Evolutionary conservation across 306 rosid species (phyloP), one percentile per base, ranked within the genome.

Genomic region (Canavalia gladiata): DNA sequence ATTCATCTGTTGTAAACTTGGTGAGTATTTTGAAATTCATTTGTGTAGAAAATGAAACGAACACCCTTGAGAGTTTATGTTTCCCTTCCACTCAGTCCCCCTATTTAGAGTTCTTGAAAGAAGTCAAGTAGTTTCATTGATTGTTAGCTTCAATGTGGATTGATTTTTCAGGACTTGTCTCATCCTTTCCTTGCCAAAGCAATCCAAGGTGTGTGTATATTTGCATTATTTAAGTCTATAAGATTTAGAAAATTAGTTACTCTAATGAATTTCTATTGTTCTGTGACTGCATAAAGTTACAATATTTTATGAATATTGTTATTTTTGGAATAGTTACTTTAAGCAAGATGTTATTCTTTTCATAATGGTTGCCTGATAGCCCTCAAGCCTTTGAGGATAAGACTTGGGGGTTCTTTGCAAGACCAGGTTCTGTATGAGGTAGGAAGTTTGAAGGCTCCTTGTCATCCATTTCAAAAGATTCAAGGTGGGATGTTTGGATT

Each of bases 371-470:
- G 76, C 65, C 46, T 86, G 89, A 69, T 87, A 95, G 99, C 96
- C 63, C 85, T 95, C 89, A 79, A 88, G 88, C 97, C 86, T 45
- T 84, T 95, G 85, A 91, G 98, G 89, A 90, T 95, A 86, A 89
- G 99, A 88, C 77, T 95, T 31, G 99, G 99, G 68, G 99, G 99
- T 52, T 91, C 99, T 72, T 83, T 95, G 90, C 97, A 95, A 93
- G 98, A 95, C 80, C 97, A 79, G 85, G 96, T 95, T 56, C 52
- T 93, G 84, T 95, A 95, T 67, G 92, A 90, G 7, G 81, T 89
- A 64, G 98, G 90, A 88, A 86, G 70, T 75, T 73, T 90, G 86
- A 73, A 86, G 71, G 77, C 68, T 77, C 93, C 93, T 51, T 95
- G 99, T 82, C 97, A 87, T 88, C 97, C 90, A 11, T 89, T 93